Conservation (phyloP, 495 filamentous ascomycete species). For the Tuber umbilicatum region DNA sequence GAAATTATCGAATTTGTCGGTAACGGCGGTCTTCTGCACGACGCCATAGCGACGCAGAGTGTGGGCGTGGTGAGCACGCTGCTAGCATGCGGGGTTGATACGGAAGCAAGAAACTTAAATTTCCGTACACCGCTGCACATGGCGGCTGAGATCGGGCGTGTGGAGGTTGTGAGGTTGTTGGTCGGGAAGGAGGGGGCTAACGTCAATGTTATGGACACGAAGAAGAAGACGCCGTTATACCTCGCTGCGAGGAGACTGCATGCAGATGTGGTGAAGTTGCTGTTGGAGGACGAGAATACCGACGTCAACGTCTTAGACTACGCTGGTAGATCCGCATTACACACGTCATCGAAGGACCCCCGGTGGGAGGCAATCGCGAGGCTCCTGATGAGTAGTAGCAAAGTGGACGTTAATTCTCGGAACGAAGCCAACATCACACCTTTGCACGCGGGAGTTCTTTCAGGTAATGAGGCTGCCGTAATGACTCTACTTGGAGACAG, state of each 20-base stretch:
- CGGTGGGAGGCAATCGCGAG: background rate
- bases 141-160: conserved; percentile 15
- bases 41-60: background rate
- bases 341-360: conserved; percentile 18
- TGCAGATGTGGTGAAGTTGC: conserved; percentile 9
- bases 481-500: background rate
- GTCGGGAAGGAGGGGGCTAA: conserved; percentile 21
- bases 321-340: conserved; percentile 22
- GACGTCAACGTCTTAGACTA: conserved; percentile 13
- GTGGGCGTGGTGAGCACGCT: conserved; percentile 13
- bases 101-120: conserved; percentile 17
- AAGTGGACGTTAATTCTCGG: background rate
- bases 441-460: background rate
- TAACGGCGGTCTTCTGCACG: conserved; percentile 1
- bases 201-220: conserved; percentile 23
- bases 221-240: conserved; percentile 19
- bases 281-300: conserved; percentile 16
- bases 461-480: background rate
- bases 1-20: conserved; percentile 11
- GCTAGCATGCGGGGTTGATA: conserved; percentile 28
- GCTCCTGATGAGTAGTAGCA: background rate
- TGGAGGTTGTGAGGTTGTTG: conserved; percentile 18
- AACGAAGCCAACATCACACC: background rate
- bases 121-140: conserved; percentile 26
- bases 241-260: conserved; percentile 26